These are phyloP conservation scores for Suillus cothurnatus DNA, from an alignment of 768 basidiomycete genomes.

Conservation along the genomic window DNA sequence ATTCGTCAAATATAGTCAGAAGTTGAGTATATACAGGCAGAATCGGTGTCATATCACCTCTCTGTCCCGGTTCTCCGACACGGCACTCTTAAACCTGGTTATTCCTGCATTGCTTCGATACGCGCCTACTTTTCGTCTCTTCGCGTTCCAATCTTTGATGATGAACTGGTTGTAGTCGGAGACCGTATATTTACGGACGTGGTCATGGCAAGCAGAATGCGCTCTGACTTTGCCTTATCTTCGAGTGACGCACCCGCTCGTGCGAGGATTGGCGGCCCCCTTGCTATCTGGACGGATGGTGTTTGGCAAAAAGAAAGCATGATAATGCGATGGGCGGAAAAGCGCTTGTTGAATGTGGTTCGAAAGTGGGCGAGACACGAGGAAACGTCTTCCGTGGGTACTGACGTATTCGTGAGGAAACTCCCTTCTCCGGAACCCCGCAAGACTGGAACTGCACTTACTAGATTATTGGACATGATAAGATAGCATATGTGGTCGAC, in stretches of 20 bases:
- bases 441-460: not conserved
- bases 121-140: slow-evolving; percentile 73
- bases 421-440: not conserved
- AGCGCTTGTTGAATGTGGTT: slow-evolving; percentile 46
- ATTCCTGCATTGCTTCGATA: slow-evolving; percentile 72
- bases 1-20: not conserved
- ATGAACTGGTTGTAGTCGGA: slow-evolving; percentile 81
- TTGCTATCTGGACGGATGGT: slow-evolving; percentile 71
- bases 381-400: not conserved
- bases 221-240: slow-evolving; percentile 21
- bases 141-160: slow-evolving; percentile 52
- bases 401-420: not conserved
- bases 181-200: slow-evolving; percentile 94
- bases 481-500: not conserved
- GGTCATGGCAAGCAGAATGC: slow-evolving; percentile 80
- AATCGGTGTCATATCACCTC: slow-evolving; percentile 79
- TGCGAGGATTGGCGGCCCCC: slow-evolving; percentile 41
- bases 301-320: slow-evolving; percentile 70
- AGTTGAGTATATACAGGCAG: slow-evolving; percentile 57
- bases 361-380: slow-evolving; percentile 37
- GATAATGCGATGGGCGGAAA: slow-evolving; percentile 63
- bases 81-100: slow-evolving; percentile 74
- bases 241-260: slow-evolving; percentile 8
- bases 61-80: slow-evolving; percentile 85
- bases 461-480: not conserved